Percentiles rank a stretch among this genome's conserved stretches.
These are phyloP conservation scores for Suhomyces tanzawaensis DNA, from an alignment of 805 yeast species.

Conservation along the genomic window DNA sequence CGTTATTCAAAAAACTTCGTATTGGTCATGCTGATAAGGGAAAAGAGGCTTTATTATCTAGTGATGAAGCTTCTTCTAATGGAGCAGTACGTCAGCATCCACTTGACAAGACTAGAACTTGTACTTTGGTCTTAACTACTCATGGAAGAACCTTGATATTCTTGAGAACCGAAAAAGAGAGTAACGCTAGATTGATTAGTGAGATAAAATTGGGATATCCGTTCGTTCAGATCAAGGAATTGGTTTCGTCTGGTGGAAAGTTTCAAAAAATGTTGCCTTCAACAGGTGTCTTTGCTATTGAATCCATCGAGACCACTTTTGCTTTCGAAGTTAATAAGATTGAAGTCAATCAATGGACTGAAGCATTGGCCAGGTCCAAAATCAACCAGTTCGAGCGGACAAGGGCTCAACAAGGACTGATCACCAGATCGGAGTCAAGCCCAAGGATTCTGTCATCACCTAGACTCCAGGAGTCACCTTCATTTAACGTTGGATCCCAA, in stretches of 20 bases:
- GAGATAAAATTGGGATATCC: slow-evolving; percentile 56
- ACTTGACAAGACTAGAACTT: slow-evolving; percentile 39
- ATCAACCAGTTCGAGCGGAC: slow-evolving; percentile 19
- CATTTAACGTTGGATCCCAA: slow-evolving; percentile 10
- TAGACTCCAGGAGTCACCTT: slow-evolving; percentile 22
- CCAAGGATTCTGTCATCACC: slow-evolving; percentile 14
- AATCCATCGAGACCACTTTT: slow-evolving; percentile 53
- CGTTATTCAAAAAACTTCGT: slow-evolving; percentile 18
- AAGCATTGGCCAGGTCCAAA: slow-evolving; percentile 38
- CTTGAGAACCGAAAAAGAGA: slow-evolving; percentile 39
- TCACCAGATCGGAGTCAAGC: neutral
- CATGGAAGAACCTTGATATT: slow-evolving; percentile 63
- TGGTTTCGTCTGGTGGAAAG: slow-evolving; percentile 40
- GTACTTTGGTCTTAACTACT: slow-evolving; percentile 58
- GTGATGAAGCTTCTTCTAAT: neutral
- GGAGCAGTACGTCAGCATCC: slow-evolving; percentile 9
- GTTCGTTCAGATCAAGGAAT: slow-evolving; percentile 57
- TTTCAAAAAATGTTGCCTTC: slow-evolving; percentile 33
- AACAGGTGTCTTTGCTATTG: slow-evolving; percentile 53
- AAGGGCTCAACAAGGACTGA: neutral
- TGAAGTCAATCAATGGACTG: slow-evolving; percentile 59
- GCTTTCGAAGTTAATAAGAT: slow-evolving; percentile 53
- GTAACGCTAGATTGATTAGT: slow-evolving; percentile 42
- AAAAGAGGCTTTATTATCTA: neutral
- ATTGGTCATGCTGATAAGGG: slow-evolving; percentile 11